Evolutionary conservation across 2,329 filamentous ascomycete genomes (phyloP).

Genomic region (Herpomyces periplanetae): DNA sequence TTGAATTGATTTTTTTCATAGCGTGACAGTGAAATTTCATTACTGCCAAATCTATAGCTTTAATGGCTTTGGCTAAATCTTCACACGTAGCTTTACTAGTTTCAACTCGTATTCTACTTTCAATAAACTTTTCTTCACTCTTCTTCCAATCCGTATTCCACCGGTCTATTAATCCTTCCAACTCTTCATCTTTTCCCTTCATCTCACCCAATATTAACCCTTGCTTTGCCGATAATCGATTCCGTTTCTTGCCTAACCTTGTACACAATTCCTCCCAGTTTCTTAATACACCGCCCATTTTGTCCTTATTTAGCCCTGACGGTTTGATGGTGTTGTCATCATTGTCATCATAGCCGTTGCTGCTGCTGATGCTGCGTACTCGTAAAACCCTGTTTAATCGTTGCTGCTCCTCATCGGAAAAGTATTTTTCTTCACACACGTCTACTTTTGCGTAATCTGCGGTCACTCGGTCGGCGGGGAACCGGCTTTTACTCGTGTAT

Average conservation of each 20-base stretch:
- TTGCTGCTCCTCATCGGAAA: too few relatives aligned
- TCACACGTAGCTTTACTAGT: constrained; percentile 76
- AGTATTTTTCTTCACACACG: too few relatives aligned
- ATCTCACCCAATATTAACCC: constrained; percentile 34
- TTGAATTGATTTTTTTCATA: constrained; percentile 91
- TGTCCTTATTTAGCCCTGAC: too few relatives aligned
- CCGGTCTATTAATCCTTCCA: constrained; percentile 28
- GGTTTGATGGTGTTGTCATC: too few relatives aligned
- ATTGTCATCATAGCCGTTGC: too few relatives aligned
- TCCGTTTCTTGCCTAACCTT: constrained; percentile 22
- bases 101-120: constrained; percentile 54
- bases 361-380: too few relatives aligned
- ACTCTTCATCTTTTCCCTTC: constrained; percentile 46
- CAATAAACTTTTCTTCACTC: constrained; percentile 37
- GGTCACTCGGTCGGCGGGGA: too few relatives aligned
- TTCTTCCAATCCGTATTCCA: constrained; percentile 62
- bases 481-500: too few relatives aligned
- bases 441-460: too few relatives aligned
- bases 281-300: too few relatives aligned
- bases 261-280: constrained; percentile 31
- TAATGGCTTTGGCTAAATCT: constrained; percentile 41
- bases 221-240: constrained; percentile 27
- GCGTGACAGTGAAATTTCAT: constrained; percentile 88
- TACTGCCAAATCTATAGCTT: constrained; percentile 69
- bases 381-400: too few relatives aligned